Percentiles rank a stretch among this genome's conserved stretches.
Evolutionary conservation across 2,329 filamentous ascomycete species (phyloP).

Genomic region (Tolypocladium cylindrosporum): DNA sequence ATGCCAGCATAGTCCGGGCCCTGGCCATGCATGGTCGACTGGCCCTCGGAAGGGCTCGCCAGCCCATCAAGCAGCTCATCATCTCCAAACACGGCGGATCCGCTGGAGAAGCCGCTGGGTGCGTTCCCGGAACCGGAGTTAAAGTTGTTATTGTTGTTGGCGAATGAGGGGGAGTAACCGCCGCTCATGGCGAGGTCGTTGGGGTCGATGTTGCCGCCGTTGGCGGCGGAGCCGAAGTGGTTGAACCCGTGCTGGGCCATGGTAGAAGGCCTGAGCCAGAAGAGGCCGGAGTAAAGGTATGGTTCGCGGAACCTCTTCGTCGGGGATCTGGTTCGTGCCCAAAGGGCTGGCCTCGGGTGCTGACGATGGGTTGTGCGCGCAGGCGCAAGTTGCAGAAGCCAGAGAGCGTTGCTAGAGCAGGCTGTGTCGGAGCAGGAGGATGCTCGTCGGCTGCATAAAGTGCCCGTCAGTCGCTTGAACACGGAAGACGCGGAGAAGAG

Average conservation of each 20-base stretch:
- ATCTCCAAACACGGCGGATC: conserved; percentile 71
- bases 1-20: conserved; percentile 48
- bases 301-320: background rate
- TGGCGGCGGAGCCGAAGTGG: conserved; percentile 44
- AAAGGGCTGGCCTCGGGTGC: background rate
- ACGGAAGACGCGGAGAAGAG: background rate
- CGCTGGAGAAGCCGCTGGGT: conserved; percentile 64
- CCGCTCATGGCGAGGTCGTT: conserved; percentile 68
- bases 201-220: conserved; percentile 62
- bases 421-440: background rate
- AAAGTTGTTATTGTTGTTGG: conserved; percentile 34
- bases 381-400: background rate
- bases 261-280: conserved; percentile 10
- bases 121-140: conserved; percentile 49
- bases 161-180: conserved; percentile 50
- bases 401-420: background rate
- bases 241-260: conserved; percentile 50
- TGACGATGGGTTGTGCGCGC: background rate
- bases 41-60: conserved; percentile 41
- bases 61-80: conserved; percentile 79
- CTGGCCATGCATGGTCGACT: conserved; percentile 40
- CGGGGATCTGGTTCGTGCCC: background rate
- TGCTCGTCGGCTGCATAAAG: background rate
- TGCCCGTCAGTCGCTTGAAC: background rate
- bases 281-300: background rate